Base-by-base conservation (phyloP, 2,329 filamentous ascomycete species). In the Biscogniauxia marginata region DNA sequence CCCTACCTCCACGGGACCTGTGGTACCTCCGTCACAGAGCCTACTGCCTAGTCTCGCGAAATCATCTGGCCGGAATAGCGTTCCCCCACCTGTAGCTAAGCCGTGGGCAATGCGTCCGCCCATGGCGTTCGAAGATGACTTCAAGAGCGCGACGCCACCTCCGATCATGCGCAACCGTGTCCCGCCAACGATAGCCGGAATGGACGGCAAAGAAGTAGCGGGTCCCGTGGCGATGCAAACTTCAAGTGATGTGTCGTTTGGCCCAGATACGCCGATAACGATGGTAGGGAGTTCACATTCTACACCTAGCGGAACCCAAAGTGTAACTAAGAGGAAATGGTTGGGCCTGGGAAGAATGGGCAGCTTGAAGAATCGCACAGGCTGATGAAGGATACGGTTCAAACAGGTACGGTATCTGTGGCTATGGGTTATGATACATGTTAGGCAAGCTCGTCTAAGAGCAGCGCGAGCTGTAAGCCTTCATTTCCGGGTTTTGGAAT, bases 101-200 rank as follows among this genome's bases (percentile, higher is more conserved):
- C 68, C 68, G 2, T 72, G 70, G 67, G 58, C 50, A 6, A 65
- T 75, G 34, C 60, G 77, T 71, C 7, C 77, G 72, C 7, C 78
- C 71, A 73, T 69, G 69, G 6, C 71, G 69, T 52, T 62, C 0
- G 77, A 77, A 1, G 77, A 80, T 3, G 78, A 81, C 8, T 67
- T 75, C 3, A 67, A 72, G 1, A 77, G 82, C 24, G 79, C 80
- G 0, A 85, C 82, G 7, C 82, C 82, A 3, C 82, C 82, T 4
- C 82, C 82, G 1, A 85, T 85, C 50, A 69, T 79, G 72, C 74
- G 81, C 16, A 80, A 77, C 50, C 71, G 68, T 2, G 65, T 51
- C 5, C 55, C 55, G 18, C 57, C 58, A 3, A 54, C 61, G 18
- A 20, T 57, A 3, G 55, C 53, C 3, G 39, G 43, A 20, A 44